These are phyloP conservation scores for Aureobasidium sp. DNA, from an alignment of 2,329 filamentous ascomycete genomes.

Conservation along the genomic window DNA sequence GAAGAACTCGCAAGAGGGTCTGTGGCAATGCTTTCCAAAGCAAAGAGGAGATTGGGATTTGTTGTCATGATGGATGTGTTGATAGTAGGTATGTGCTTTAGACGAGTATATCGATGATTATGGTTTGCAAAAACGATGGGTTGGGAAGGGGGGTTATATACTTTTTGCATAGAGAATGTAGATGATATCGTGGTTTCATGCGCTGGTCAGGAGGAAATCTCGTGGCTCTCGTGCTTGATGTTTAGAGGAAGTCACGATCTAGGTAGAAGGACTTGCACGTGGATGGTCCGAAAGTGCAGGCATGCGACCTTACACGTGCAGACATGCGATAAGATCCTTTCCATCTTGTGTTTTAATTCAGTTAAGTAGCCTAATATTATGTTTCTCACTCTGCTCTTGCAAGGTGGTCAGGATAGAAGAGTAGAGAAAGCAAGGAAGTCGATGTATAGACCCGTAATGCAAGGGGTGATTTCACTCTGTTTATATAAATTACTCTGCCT, in stretches of 20 bases:
- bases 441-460: no score
- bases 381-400: background rate
- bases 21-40: background rate
- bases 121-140: background rate
- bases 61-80: constrained; percentile 1
- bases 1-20: background rate
- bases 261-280: background rate
- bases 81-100: background rate
- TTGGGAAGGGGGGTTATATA: background rate
- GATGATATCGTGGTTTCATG: background rate
- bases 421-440: background rate
- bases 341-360: background rate
- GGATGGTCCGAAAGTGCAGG: background rate
- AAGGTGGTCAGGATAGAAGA: background rate
- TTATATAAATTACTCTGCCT: background rate
- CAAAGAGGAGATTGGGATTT: constrained; percentile 4
- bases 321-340: background rate
- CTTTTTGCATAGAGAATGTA: background rate
- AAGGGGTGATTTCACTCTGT: background rate
- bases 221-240: background rate
- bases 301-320: background rate
- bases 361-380: background rate
- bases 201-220: background rate
- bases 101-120: background rate
- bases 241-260: background rate